A percentile compares a stretch with the other conserved stretches of the same genome.
Evolutionary conservation across 2,329 filamentous ascomycete species (phyloP).

Genomic region (Lasiodiplodia hormozganensis): DNA sequence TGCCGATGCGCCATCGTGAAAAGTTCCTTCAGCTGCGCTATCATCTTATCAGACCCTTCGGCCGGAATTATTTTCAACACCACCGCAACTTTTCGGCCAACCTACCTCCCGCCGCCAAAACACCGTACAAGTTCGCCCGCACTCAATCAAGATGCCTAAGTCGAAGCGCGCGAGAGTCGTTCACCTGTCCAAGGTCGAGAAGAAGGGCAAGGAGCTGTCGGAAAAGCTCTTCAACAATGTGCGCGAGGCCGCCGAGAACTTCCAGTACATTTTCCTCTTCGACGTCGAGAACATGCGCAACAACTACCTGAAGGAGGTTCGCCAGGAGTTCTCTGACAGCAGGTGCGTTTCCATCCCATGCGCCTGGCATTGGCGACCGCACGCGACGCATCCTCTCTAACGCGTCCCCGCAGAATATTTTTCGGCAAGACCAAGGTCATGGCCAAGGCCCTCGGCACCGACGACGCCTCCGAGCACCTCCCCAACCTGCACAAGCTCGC

Average conservation of each 20-base stretch:
- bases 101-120: constrained; percentile 6
- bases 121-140: constrained; percentile 21
- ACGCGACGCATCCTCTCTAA: constrained; percentile 12
- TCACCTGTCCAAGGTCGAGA: constrained; percentile 87
- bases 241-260: constrained; percentile 81
- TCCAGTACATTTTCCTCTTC: constrained; percentile 93
- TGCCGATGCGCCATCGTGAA: constrained; percentile 25
- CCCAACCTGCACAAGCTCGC: constrained; percentile 76
- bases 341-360: constrained; percentile 63
- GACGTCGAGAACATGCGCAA: constrained; percentile 98
- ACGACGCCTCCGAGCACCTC: constrained; percentile 78
- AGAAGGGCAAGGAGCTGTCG: constrained; percentile 92
- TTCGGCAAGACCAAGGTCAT: constrained; percentile 99
- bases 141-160: constrained; percentile 77
- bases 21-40: constrained; percentile 23
- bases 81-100: constrained; percentile 5
- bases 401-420: constrained; percentile 65
- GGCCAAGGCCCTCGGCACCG: constrained; percentile 88
- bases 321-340: constrained; percentile 82
- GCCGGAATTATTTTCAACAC: constrained; percentile 30
- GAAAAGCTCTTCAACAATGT: constrained; percentile 88
- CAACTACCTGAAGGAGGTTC: constrained; percentile 90
- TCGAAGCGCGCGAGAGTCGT: constrained; percentile 91
- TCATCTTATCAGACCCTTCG: constrained; percentile 26
- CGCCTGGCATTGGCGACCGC: neutral